Evolutionary conservation across 2,329 filamentous ascomycete genomes (phyloP), one percentile per base, ranked within the genome.

Genomic region (Claviceps purpurea): DNA sequence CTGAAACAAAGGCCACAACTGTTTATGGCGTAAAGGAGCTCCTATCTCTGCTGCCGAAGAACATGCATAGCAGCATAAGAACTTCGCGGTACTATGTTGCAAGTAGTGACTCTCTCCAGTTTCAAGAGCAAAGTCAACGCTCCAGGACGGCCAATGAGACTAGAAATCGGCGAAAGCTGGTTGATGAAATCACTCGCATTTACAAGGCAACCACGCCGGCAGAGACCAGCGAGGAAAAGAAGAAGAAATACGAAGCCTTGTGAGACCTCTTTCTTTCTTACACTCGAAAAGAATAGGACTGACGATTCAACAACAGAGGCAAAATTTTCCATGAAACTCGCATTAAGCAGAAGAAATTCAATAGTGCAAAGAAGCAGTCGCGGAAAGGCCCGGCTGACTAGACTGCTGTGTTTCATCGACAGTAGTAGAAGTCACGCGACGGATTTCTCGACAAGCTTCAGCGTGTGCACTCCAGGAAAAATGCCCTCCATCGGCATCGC

Each of bases 1-100:
- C 78, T 0, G 78, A 82, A 64, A 76, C 71, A 49, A 82, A 81
- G 57, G 78, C 78, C 22, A 76, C 73, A 46, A 79, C 78, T 0
- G 67, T 65, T 13, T 81, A 77, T 70, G 56, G 72, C 1, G 60
- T 79, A 3, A 60, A 64, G 14, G 74, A 80, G 22, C 64, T 82
- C 13, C 57, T 70, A 6, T 60, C 63, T 4, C 52, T 62, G 7
- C 60, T 81, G 7, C 78, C 78, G 0, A 71, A 68, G 51, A 55
- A 76, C 16, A 55, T 82, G 38, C 74, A 75, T 42, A 40, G 60
- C 4, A 63, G 61, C n/a, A 57, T 81, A 34, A 70, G 74, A n/a
- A 57, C 62, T 24, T 81, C 76, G 2, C 76, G 69, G 44, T 80
- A 80, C 59, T 81, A 80, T 60, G 70, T 73, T 1, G 68, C 64